These are phyloP conservation scores for Monosporascus cannonballus DNA, from an alignment of 2,329 filamentous ascomycete species.

Conservation along the genomic window DNA sequence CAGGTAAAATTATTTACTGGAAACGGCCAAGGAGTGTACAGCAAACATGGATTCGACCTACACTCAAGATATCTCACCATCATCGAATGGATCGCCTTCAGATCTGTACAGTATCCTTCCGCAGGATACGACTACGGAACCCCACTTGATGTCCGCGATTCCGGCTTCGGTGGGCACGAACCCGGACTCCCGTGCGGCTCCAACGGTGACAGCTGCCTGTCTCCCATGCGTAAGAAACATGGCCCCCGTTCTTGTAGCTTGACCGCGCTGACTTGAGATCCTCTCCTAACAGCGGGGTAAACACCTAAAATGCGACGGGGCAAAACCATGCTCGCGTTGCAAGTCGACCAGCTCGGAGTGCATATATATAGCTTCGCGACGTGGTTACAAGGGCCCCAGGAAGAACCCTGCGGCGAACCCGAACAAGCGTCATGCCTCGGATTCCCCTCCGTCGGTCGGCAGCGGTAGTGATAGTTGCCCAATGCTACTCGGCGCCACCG, in stretches of 20 bases:
- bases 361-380: slow-evolving; percentile 66
- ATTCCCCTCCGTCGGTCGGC: slow-evolving; percentile 37
- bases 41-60: neutral
- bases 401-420: slow-evolving; percentile 40
- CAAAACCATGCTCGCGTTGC: slow-evolving; percentile 65
- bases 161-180: slow-evolving; percentile 6
- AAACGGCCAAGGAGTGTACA: too few species aligned
- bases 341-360: slow-evolving; percentile 53
- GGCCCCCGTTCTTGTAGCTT: too few species aligned
- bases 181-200: slow-evolving; percentile 18
- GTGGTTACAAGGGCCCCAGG: slow-evolving; percentile 67
- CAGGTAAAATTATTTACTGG: neutral
- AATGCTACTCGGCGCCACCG: slow-evolving; percentile 35
- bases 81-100: neutral
- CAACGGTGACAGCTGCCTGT: slow-evolving; percentile 45
- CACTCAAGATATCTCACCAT: neutral
- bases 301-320: slow-evolving; percentile 72
- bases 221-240: slow-evolving; percentile 44
- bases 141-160: slow-evolving; percentile 11
- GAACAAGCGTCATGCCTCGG: slow-evolving; percentile 45
- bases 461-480: slow-evolving; percentile 33
- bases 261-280: slow-evolving; percentile 7
- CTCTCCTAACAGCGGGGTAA: slow-evolving; percentile 43
- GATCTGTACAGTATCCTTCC: neutral
- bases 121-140: neutral